Evolutionary conservation across 2,329 filamentous ascomycete genomes (phyloP), one percentile per base, ranked within the genome.

Genomic region (Paecilomyces fulvus): DNA sequence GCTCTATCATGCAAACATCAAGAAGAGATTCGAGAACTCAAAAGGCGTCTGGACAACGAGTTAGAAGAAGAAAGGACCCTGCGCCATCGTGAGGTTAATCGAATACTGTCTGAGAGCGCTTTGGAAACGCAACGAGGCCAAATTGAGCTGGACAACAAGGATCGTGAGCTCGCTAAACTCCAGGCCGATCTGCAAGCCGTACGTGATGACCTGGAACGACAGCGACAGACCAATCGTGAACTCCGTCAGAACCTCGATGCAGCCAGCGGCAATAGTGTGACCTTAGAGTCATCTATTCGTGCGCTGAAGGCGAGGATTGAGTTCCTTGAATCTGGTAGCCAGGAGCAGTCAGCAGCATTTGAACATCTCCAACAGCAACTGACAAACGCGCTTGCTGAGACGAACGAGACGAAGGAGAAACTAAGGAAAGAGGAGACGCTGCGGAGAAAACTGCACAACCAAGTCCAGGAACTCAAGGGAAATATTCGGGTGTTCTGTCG

Each of bases 401-500:
- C 87, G 0, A 84, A 88, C 30, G 80, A 83, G 33, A 85, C 89
- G 0, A 85, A 88, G 56, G 84, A 90, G 61, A 96, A 94, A 68
- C 79, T 99, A 28, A 87, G 94, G 60, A 90, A 87, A 65, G 94
- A 97, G 69, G 94, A 99, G 74, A 94, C 89, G 0, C 79, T 96
- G 53, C 85, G 94, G 12, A 84, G 94, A 21, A 92, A 95, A 64
- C 81, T 99, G 0, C 96, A 97, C 77, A 97, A 97, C 73, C 94
- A 95, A 71, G 92, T 99, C 51, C 91, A 99, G 70, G 94, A 99
- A 68, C 83, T 99, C 58, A 96, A 96, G 72, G 94, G 94, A 65
- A 99, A 99, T 69, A 99, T 99, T 66, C 88, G 94, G 20, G 94
- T 99, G 62, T 99, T 99, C 84, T 97, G 92, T 68, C 86, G 94